phyloP scores from a whole-genome alignment of 345 rosid species.

The Psidium guajava region DNA sequence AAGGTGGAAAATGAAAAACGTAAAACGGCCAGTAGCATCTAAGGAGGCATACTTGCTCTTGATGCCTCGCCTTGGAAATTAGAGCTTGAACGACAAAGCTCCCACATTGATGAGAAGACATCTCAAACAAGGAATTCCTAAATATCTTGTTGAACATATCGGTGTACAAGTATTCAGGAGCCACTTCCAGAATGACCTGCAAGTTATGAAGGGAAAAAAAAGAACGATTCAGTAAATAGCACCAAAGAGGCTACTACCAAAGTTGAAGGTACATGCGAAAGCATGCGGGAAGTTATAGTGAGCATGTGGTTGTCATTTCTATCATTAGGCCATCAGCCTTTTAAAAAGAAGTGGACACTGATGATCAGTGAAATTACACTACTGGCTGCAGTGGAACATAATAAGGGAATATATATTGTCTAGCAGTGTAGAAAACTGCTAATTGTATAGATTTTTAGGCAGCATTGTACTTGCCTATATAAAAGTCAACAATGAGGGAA shows the following conservation, averaged over 20 bases:
- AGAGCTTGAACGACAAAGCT: constrained; percentile 87
- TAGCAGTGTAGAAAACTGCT: not conserved
- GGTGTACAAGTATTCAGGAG: constrained; percentile 65
- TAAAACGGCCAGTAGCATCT: not conserved
- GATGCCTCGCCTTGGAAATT: constrained; percentile 53
- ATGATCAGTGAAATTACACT: not conserved
- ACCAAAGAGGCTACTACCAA: not conserved
- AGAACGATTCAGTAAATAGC: not conserved
- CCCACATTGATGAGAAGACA: constrained; percentile 79
- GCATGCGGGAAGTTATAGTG: not conserved
- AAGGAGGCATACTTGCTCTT: constrained; percentile 49
- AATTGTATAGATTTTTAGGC: not conserved
- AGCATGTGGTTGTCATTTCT: not conserved
- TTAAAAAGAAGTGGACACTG: not conserved
- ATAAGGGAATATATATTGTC: not conserved
- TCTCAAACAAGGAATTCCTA: constrained; percentile 55
- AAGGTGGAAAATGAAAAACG: not conserved
- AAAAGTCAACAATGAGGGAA: not conserved
- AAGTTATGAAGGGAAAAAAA: not conserved
- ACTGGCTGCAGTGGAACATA: not conserved
- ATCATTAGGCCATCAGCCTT: not conserved
- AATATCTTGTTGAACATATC: constrained; percentile 62
- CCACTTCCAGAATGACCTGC: constrained; percentile 87
- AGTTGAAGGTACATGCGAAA: not conserved
- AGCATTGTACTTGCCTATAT: not conserved